Base-by-base conservation (phyloP, 1,284 basidiomycete genomes). In the Tilletiopsis washingtonensis region DNA sequence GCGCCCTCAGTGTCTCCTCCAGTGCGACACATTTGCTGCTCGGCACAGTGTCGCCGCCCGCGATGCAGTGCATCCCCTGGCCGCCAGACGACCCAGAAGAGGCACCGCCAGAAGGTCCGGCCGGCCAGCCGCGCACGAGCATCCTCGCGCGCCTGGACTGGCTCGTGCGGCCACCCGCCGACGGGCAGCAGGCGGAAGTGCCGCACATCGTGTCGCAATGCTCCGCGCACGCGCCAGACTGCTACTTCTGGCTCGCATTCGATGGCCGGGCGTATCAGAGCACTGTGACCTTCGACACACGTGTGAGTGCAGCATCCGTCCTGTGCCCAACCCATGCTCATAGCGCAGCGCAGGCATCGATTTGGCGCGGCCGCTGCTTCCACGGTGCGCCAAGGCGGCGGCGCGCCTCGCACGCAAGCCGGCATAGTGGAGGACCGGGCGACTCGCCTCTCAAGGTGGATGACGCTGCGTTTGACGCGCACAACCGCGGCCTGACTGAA, bases 1-100 rank as follows among this genome's bases (percentile, higher is more conserved):
- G 29, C 29, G 9, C 29, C 29, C n/a, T n/a, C 29, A n/a, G 9
- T 9, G 9, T 34, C 29, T 34, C 29, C 29, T 34, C 29, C 9
- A 34, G 9, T 26, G n/a, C 20, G 59, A 63, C 60, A 2, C 54
- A 70, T 32, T 46, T 73, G 47, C 53, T 73, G 21, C 61, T 73
- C 42, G 59, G 61, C 39, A 70, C 69, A 12, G 47, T 47, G 0
- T 46, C 49, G 6, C 70, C 70, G 0, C 56, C 69, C 3, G 69
- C 70, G 5, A 36, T 73, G 0, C 70, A 73, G 43, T 61, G 57
- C 42, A 61, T 73, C 34, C 56, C 64, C n/a, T 73, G 70, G 70
- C 70, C 67, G 1, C 38, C 37, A 25, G 56, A 58, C 17, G 53
- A 62, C 17, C 53, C 57, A 3, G 44, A n/a, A n/a, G n/a, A n/a